Conservation (phyloP, 345 rosid species). For the Citropsis articulata region DNA sequence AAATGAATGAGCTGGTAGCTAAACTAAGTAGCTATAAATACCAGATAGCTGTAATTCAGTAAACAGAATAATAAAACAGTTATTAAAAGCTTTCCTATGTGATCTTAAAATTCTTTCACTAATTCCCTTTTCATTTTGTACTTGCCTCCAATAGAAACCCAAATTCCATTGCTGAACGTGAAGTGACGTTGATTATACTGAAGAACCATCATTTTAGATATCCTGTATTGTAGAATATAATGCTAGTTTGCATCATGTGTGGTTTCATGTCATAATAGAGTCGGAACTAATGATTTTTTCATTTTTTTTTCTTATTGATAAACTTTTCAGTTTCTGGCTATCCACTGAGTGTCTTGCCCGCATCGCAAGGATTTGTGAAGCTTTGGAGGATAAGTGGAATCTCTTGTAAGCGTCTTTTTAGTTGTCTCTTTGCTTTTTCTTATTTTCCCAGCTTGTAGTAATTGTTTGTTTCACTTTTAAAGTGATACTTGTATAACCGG, state of each 20-base stretch:
- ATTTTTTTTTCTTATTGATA: neutral
- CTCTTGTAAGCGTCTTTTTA: conserved; percentile 21
- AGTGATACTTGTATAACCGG: no score
- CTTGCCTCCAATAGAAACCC: neutral
- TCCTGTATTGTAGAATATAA: neutral
- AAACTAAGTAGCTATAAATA: no score
- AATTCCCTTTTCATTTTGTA: neutral
- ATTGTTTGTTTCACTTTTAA: no score
- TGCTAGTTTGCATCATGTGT: neutral
- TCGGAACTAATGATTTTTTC: neutral
- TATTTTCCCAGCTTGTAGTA: no score
- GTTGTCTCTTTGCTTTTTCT: neutral
- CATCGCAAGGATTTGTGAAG: conserved; percentile 75
- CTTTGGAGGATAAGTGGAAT: conserved; percentile 48
- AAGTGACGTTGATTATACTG: neutral
- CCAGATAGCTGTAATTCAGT: no score
- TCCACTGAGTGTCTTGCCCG: conserved; percentile 85
- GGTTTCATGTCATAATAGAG: neutral
- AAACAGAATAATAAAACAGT: no score
- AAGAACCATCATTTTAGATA: neutral
- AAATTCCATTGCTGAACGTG: neutral
- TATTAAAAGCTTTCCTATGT: no score
- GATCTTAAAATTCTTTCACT: neutral
- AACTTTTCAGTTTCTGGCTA: conserved; percentile 73
- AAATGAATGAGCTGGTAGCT: no score